Percentiles rank a stretch among this genome's conserved stretches.
phyloP scores from a whole-genome alignment of 2,329 filamentous ascomycete genomes.

The Pestalotiopsis sp. region DNA sequence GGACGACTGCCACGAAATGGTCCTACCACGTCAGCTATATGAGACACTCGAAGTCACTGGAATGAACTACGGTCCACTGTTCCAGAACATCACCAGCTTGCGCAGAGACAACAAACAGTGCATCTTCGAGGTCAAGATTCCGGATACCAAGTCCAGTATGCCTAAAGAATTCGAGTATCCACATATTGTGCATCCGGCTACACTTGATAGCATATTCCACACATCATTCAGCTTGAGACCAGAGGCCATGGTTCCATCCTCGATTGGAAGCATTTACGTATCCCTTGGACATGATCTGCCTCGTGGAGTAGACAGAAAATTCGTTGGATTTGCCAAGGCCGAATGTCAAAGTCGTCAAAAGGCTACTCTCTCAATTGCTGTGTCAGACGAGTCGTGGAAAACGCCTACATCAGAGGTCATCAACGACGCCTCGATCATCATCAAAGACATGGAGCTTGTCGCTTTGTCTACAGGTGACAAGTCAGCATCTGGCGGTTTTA shows the following conservation, averaged over 20 bases:
- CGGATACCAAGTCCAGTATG: constrained; percentile 55
- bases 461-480: constrained; percentile 30
- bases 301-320: constrained; percentile 31
- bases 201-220: constrained; percentile 59
- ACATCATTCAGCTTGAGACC: constrained; percentile 47
- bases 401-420: not conserved
- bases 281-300: constrained; percentile 35
- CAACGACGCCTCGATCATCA: constrained; percentile 36
- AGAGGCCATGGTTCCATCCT: constrained; percentile 51
- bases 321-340: constrained; percentile 44
- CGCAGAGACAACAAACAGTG: constrained; percentile 35
- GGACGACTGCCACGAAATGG: constrained; percentile 30
- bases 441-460: constrained; percentile 48
- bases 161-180: constrained; percentile 54
- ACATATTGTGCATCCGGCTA: constrained; percentile 59
- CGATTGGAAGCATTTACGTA: constrained; percentile 47
- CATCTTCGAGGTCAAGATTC: constrained; percentile 41
- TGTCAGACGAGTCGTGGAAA: constrained; percentile 37
- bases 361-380: constrained; percentile 44
- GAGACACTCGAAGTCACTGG: constrained; percentile 51
- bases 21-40: constrained; percentile 49
- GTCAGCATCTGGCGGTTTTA: constrained; percentile 34
- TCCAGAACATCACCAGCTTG: constrained; percentile 46
- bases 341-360: constrained; percentile 35
- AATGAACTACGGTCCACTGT: constrained; percentile 52